Conservation (phyloP, 139 green algal species). For the Monoraphidium neglectum region DNA sequence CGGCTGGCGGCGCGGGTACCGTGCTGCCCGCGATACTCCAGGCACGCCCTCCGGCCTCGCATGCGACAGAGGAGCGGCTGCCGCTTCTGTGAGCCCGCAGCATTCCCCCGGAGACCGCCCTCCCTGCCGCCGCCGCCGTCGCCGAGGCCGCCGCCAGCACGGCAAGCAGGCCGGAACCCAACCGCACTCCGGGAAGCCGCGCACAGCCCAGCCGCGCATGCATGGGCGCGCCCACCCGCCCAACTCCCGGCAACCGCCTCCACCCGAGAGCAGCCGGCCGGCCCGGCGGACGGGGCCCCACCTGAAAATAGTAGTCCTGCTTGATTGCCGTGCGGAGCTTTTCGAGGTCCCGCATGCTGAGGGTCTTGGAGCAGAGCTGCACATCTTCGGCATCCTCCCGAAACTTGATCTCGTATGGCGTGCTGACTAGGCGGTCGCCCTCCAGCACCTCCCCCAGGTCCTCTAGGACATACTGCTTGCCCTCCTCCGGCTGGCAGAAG, state of each 20-base stretch:
- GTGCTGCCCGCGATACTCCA: too few relatives aligned
- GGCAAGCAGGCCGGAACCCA: too few relatives aligned
- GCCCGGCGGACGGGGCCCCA: not conserved
- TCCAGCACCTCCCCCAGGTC: slow-evolving; percentile 86
- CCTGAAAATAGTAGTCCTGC: slow-evolving; percentile 98
- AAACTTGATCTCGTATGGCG: slow-evolving; percentile 91
- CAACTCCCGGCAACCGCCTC: not conserved
- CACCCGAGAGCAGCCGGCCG: too few relatives aligned
- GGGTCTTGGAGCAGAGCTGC: slow-evolving; percentile 80
- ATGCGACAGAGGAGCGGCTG: too few relatives aligned
- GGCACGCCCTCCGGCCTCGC: too few relatives aligned
- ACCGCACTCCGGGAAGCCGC: too few relatives aligned
- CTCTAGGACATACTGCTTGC: slow-evolving; percentile 84
- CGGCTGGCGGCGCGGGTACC: too few relatives aligned
- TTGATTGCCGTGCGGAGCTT: slow-evolving; percentile 79
- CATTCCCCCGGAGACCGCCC: too few relatives aligned
- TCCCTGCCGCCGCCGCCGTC: too few relatives aligned
- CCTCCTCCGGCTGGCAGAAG: slow-evolving; percentile 85
- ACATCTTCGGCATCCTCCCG: slow-evolving; percentile 76
- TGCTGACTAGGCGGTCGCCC: slow-evolving; percentile 81
- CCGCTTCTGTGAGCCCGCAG: too few relatives aligned
- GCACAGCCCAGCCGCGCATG: too few relatives aligned
- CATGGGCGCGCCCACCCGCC: not conserved
- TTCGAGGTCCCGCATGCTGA: slow-evolving; percentile 79
- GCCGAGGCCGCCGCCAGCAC: too few relatives aligned